Evolutionary conservation across 2,329 filamentous ascomycete species (phyloP).

Genomic region (Colletotrichum eleusines): DNA sequence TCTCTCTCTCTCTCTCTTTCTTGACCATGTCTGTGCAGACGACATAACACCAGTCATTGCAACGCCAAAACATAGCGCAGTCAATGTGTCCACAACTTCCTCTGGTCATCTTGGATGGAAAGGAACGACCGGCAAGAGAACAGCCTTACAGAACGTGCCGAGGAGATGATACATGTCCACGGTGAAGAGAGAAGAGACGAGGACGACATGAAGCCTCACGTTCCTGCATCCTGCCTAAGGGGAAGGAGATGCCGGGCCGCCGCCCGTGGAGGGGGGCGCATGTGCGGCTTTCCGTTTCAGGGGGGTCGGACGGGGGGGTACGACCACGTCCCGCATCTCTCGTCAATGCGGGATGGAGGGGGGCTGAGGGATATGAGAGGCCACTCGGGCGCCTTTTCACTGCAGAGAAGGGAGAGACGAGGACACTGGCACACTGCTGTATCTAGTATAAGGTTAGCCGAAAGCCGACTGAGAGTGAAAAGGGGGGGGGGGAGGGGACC

Average conservation of each 20-base stretch:
- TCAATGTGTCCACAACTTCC: constrained; percentile 16
- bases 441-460: no score
- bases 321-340: background rate
- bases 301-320: constrained; percentile 15
- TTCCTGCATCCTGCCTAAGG: background rate
- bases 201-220: background rate
- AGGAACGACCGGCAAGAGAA: background rate
- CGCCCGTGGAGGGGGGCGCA: background rate
- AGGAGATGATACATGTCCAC: constrained; percentile 4
- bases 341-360: constrained; percentile 22
- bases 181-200: background rate
- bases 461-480: no score
- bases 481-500: background rate
- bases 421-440: no score
- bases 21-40: background rate
- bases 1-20: background rate
- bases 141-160: background rate
- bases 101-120: constrained; percentile 3
- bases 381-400: no score
- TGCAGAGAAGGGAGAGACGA: background rate
- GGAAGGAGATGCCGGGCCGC: background rate
- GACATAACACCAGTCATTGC: background rate
- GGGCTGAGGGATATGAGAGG: background rate
- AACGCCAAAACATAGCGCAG: constrained; percentile 4
- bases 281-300: constrained; percentile 20